Conservation (phyloP, 352 stramenopile species). For the Discostella stelligera region DNA sequence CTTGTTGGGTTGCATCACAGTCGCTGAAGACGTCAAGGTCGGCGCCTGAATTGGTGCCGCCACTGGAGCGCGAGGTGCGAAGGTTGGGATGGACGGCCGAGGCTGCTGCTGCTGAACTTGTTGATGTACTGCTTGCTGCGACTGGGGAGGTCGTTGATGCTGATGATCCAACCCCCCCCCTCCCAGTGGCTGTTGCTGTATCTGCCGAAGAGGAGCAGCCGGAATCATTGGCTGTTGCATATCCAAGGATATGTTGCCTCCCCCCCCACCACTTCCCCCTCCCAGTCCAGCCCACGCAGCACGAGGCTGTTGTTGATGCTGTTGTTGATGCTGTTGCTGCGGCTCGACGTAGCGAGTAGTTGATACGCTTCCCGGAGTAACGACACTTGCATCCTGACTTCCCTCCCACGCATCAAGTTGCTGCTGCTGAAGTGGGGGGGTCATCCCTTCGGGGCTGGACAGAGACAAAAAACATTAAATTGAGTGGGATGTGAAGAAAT, state of each 20-base stretch:
- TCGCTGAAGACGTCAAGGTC: neutral
- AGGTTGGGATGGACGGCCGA: slow-evolving; percentile 3
- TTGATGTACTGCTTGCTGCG: neutral
- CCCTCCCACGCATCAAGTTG: neutral
- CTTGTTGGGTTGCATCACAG: slow-evolving; percentile 26
- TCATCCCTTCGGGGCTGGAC: slow-evolving; percentile 13
- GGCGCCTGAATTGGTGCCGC: slow-evolving; percentile 4
- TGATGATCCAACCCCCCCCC: slow-evolving; percentile 1
- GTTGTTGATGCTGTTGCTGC: slow-evolving; percentile 20
- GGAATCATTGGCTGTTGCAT: neutral
- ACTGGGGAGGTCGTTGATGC: neutral
- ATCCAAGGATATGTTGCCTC: neutral
- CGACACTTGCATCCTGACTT: slow-evolving; percentile 15
- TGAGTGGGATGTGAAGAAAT: neutral
- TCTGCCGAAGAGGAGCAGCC: neutral
- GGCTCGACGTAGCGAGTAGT: slow-evolving; percentile 35
- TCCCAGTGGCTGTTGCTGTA: slow-evolving; percentile 10
- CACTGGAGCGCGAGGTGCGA: slow-evolving; percentile 2
- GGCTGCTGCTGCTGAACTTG: slow-evolving; percentile 4
- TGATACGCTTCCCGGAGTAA: slow-evolving; percentile 29
- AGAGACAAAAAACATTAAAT: neutral
- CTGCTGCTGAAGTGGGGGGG: neutral
- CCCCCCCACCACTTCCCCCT: neutral
- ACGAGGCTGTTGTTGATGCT: slow-evolving; percentile 13
- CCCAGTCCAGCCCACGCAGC: neutral